phyloP scores from a whole-genome alignment of 805 yeast species.

The Candida mattraensis region DNA sequence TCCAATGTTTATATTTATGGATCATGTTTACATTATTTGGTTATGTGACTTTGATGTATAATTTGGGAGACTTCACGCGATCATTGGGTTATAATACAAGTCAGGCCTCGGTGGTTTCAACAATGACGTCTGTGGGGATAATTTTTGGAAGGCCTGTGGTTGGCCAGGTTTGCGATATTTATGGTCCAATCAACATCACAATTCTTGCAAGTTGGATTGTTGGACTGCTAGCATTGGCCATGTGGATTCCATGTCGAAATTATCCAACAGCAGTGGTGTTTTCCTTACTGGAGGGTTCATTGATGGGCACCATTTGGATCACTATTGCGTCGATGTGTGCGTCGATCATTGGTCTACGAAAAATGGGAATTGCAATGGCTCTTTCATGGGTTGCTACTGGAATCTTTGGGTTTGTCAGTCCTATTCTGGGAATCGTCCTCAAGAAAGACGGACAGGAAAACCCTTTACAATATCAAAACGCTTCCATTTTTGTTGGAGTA shows the following conservation, averaged over 20 bases:
- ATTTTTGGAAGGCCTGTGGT: constrained; percentile 54
- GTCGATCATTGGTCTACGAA: constrained; percentile 52
- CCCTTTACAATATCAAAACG: constrained; percentile 49
- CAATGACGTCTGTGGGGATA: constrained; percentile 60
- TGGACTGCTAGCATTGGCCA: constrained; percentile 43
- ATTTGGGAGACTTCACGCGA: constrained; percentile 58
- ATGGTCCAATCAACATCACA: constrained; percentile 52
- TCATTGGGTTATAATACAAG: constrained; percentile 55
- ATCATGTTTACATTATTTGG: constrained; percentile 54
- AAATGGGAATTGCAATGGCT: constrained; percentile 51
- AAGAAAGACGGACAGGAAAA: constrained; percentile 37
- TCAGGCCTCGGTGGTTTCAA: constrained; percentile 58
- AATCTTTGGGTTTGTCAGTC: constrained; percentile 51
- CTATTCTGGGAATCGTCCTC: constrained; percentile 57
- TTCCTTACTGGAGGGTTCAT: constrained; percentile 50
- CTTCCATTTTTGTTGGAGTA: constrained; percentile 61
- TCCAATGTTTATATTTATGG: constrained; percentile 35
- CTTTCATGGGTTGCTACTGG: constrained; percentile 51
- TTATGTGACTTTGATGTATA: constrained; percentile 58
- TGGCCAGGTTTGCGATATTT: constrained; percentile 50
- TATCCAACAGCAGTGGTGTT: constrained; percentile 55
- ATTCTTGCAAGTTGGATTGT: constrained; percentile 39
- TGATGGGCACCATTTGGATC: constrained; percentile 65
- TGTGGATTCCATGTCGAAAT: constrained; percentile 61
- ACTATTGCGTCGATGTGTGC: constrained; percentile 52